phyloP scores from a whole-genome alignment of 257 asterid species.

The Ophiorrhiza pumila region DNA sequence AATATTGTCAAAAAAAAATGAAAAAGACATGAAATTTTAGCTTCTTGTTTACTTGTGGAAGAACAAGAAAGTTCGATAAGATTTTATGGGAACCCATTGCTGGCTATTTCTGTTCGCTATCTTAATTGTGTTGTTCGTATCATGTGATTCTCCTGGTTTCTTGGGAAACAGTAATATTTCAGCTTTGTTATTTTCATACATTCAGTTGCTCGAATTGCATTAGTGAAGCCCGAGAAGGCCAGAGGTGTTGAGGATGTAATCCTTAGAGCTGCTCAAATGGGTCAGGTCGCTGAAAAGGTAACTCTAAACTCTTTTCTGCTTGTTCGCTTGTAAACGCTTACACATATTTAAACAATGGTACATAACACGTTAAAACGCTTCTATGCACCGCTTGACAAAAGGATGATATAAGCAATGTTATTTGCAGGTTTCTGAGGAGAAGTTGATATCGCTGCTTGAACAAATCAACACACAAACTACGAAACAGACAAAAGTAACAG shows the following conservation, averaged over 20 bases:
- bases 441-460: conserved; percentile 82
- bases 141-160: not conserved
- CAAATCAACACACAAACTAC: conserved; percentile 93
- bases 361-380: not conserved
- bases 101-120: not conserved
- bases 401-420: not conserved
- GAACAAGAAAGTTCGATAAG: not conserved
- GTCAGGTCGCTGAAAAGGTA: conserved; percentile 91
- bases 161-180: not conserved
- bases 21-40: not conserved
- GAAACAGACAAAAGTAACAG: conserved; percentile 92
- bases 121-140: not conserved
- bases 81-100: not conserved
- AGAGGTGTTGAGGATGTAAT: conserved; percentile 96
- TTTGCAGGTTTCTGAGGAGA: conserved; percentile 83
- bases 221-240: conserved; percentile 97
- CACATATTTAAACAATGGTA: not conserved
- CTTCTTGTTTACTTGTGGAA: not conserved
- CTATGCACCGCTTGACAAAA: not conserved
- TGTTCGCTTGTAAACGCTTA: not conserved
- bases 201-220: conserved; percentile 92
- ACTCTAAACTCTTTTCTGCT: conserved; percentile 13
- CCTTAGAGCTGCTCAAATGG: conserved; percentile 78
- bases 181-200: conserved; percentile 15
- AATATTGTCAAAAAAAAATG: not conserved